Evolutionary conservation across 306 rosid species (phyloP), one percentile per base, ranked within the genome.

Genomic region (Fragaria nilgerrensis): DNA sequence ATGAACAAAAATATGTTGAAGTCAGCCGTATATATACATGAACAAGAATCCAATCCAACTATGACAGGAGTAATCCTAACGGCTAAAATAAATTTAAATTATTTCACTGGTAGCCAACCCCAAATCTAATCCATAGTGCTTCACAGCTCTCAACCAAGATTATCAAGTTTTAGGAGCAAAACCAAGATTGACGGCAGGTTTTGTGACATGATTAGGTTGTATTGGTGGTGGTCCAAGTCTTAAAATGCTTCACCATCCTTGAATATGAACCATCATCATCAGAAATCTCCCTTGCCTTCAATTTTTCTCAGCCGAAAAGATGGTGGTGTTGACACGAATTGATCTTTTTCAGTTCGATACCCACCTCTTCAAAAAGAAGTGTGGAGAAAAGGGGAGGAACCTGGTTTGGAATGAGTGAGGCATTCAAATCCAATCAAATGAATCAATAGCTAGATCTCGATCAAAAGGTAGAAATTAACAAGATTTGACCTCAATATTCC

Each of bases 121-220:
- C 84, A 70, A 36, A 59, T 69, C 58, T 56, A 72, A 47, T 25
- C 13, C 75, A 2, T 49, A 84, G 82, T 84, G 79, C 82, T 84
- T 59, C 32, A 67, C 68, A 77, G 75, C 79, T 47, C 66, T 83
- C 55, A 14, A 56, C 75, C 59, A 70, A 70, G 34, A 19, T 72
- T 27, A 32, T 32, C 36, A 0, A 47, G 64, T 50, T 50, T 77
- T 73, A 15, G 70, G 74, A 55, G 72, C 56, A 49, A 27, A 72
- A 22, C 29, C 19, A 32, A 2, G 53, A 11, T 36, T 75, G 83
- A 79, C 41, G 75, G 71, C 74, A 67, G 76, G 76, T 67, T 75
- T 72, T 72, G 55, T 79, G 76, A 67, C 79, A 79, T 65, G 39
- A 79, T 29, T 58, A 32, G 47, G 45, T 44, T 45, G 63, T 66